Base-by-base conservation (phyloP, 352 stramenopile genomes). In the Phytophthora ohioensis region DNA sequence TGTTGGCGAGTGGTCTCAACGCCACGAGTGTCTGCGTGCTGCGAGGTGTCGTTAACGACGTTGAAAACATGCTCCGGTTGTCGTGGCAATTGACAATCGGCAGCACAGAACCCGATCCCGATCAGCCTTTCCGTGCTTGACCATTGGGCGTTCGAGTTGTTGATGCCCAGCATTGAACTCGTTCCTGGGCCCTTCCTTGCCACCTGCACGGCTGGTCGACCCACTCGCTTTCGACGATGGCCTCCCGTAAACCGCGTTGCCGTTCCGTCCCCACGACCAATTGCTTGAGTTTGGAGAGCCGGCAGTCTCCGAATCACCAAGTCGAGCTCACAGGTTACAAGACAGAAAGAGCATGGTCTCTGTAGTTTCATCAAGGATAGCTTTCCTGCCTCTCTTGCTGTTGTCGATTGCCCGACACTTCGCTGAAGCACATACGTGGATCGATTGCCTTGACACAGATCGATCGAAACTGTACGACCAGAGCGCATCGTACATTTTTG, bases 401-500 rank as follows among this genome's bases (percentile, higher is more conserved):
- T 15, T 68, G 9, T 73, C 57, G 6, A 15, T 64, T 7, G 41
- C 34, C 47, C 71, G 53, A 45, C 59, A 73, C 5, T 57, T 69
- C 11, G 64, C 71, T 11, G 38, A 82, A 12, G 80, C 76, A 15
- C 84, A 92, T 55, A 82, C 84, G 41, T 91, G 84, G 81, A 83
- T 88, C 58, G 79, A 87, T 59, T 84, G 79, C 38, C 47, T 87
- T 34, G 74, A 83, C 73, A 88, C 79, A 36, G 76, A 80, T 56
- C 70, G 78, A 35, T 75, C 71, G 10, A 90, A 88, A 57, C 54
- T 93, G 7, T 91, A 90, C 61, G 77, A 91, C 53, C 68, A 88
- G 43, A 90, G 81, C 57, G 75, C 67, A 12, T 75, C 77, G n/a
- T 93, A 91, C 69, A 91, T 93, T 47, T 93, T 81, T 47, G 83